Conservation (phyloP, 1,139 yeast species). For the Lodderomyces margitis region DNA sequence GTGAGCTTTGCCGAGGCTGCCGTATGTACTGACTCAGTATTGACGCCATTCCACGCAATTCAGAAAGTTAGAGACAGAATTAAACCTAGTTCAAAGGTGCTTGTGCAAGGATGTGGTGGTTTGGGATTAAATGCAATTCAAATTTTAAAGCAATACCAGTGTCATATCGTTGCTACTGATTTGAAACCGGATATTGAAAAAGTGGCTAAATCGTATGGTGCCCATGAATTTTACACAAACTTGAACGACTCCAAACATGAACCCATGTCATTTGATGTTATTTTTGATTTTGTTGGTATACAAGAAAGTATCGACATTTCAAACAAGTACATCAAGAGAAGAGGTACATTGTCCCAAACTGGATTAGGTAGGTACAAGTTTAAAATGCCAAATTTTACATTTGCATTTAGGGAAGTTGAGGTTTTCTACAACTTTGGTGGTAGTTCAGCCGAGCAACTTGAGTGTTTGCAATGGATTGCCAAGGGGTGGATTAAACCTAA, state of each 20-base stretch:
- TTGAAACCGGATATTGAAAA: constrained; percentile 29
- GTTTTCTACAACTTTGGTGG: constrained; percentile 49
- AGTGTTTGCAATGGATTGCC: constrained; percentile 44
- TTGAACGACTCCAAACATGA: constrained; percentile 26
- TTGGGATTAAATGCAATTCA: constrained; percentile 51
- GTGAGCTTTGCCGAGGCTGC: constrained; percentile 49
- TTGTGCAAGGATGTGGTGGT: constrained; percentile 51
- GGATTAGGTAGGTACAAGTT: constrained; percentile 43
- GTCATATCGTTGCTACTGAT: constrained; percentile 41
- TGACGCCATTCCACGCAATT: constrained; percentile 53
- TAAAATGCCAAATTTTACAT: constrained; percentile 30
- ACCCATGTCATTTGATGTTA: constrained; percentile 36
- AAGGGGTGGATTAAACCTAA: constrained; percentile 42
- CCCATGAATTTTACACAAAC: constrained; percentile 41
- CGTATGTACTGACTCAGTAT: constrained; percentile 47
- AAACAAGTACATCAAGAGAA: constrained; percentile 31
- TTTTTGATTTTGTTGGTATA: constrained; percentile 47
- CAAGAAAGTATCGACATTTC: constrained; percentile 36
- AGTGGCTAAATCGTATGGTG: constrained; percentile 39
- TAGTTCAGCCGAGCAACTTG: constrained; percentile 41
- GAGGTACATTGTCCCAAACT: constrained; percentile 44
- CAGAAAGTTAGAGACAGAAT: constrained; percentile 34
- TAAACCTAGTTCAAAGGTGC: constrained; percentile 37
- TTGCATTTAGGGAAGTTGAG: constrained; percentile 43
- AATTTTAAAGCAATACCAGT: constrained; percentile 40